Percentiles rank a stretch among this genome's conserved stretches.
These are phyloP conservation scores for Ophiosphaerella narmari DNA, from an alignment of 2,329 filamentous ascomycete species.

Conservation along the genomic window DNA sequence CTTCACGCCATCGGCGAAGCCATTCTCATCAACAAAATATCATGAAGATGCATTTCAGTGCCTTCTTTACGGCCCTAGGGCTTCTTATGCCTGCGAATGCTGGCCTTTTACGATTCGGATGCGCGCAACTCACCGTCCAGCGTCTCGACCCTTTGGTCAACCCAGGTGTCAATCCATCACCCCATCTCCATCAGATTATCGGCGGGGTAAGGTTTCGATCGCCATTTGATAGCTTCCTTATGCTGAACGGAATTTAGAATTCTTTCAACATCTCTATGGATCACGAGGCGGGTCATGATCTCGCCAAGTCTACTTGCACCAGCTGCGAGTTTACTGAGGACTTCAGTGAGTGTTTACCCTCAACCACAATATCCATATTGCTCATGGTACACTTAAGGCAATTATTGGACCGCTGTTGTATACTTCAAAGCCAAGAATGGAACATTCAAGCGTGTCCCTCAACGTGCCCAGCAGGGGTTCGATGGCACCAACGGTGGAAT, in stretches of 20 bases:
- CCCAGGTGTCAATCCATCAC: slow-evolving; percentile 42
- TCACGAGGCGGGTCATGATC: slow-evolving; percentile 26
- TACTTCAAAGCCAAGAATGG: slow-evolving; percentile 36
- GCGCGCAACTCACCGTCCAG: slow-evolving; percentile 31
- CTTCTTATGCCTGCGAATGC: slow-evolving; percentile 25
- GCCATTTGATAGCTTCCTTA: not conserved
- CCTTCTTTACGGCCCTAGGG: slow-evolving; percentile 19
- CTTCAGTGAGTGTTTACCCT: slow-evolving; percentile 11
- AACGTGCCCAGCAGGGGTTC: slow-evolving; percentile 49
- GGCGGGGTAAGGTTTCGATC: slow-evolving; percentile 39
- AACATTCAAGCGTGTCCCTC: slow-evolving; percentile 50
- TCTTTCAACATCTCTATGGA: slow-evolving; percentile 55
- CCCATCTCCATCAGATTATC: slow-evolving; percentile 50
- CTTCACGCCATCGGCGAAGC: not conserved
- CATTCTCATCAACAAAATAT: not conserved
- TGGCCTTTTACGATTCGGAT: slow-evolving; percentile 32
- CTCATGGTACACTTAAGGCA: slow-evolving; percentile 21
- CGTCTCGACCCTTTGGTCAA: slow-evolving; percentile 39
- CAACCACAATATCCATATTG: not conserved
- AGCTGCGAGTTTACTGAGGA: slow-evolving; percentile 52
- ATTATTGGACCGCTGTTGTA: slow-evolving; percentile 40
- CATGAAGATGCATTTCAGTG: slow-evolving; percentile 25
- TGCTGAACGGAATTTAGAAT: slow-evolving; percentile 30
- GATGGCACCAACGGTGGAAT: slow-evolving; percentile 49
- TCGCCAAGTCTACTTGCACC: slow-evolving; percentile 47